Conservation (phyloP, 202 grass and related monocot genomes). For the Eragrostis tef region DNA sequence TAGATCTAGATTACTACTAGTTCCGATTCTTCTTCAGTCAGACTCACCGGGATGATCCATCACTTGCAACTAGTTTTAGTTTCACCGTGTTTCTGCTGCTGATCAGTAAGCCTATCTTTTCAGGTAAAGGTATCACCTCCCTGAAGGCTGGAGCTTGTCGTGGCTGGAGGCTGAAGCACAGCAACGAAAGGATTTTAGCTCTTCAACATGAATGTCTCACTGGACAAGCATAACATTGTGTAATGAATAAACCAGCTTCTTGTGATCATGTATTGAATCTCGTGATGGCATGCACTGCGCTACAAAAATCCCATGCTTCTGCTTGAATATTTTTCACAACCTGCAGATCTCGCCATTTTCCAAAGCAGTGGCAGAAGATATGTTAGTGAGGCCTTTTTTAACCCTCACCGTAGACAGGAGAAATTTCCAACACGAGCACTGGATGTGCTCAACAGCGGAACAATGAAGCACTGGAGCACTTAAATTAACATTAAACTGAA, state of each 20-base stretch:
- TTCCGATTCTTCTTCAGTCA: too few species aligned
- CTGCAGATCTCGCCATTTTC: neutral
- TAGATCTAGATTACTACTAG: too few species aligned
- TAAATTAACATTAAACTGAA: slow-evolving; percentile 20
- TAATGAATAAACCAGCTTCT: slow-evolving; percentile 37
- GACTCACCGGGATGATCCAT: neutral
- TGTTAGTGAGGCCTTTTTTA: neutral
- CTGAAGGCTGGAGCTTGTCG: neutral
- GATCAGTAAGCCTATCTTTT: neutral
- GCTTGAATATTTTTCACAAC: neutral
- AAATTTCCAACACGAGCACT: neutral
- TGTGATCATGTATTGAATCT: neutral
- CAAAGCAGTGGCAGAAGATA: neutral
- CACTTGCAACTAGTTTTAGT: neutral
- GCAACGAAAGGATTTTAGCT: neutral
- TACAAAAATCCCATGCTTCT: neutral
- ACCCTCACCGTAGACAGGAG: neutral
- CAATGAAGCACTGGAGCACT: neutral
- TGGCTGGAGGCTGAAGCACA: slow-evolving; percentile 6
- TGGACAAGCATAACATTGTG: neutral
- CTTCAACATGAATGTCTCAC: neutral
- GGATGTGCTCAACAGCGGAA: neutral
- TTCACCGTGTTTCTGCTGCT: neutral
- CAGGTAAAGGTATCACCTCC: slow-evolving; percentile 1
- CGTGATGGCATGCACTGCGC: neutral